A percentile compares a stretch with the other conserved stretches of the same genome.
Evolutionary conservation across 805 yeast genomes (phyloP).

Genomic region (Myxozyma udenii): DNA sequence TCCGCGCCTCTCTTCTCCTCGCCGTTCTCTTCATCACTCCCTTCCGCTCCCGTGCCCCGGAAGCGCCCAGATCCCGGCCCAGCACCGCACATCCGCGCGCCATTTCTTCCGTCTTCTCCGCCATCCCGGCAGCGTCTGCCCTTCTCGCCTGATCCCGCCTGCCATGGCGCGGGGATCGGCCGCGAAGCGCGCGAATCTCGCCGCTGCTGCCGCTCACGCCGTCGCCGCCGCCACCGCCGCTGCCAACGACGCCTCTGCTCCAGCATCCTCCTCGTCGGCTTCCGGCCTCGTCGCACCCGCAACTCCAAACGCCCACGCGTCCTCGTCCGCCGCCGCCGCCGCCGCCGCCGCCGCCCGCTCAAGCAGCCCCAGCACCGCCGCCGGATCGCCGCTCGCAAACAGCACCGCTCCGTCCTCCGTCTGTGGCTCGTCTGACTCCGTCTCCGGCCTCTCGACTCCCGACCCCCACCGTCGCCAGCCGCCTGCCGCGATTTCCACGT

Average conservation of each 20-base stretch:
- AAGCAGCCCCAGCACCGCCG: not conserved
- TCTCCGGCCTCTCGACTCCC: no score
- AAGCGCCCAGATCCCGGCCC: no score
- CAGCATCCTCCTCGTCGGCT: no score
- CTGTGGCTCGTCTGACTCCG: no score
- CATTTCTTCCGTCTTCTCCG: not conserved
- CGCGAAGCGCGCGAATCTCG: slow-evolving; percentile 18
- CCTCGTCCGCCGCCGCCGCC: not conserved
- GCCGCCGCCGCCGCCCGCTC: not conserved
- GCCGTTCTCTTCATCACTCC: no score
- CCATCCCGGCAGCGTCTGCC: not conserved
- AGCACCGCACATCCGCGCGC: not conserved
- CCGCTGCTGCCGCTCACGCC: not conserved
- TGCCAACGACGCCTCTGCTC: not conserved
- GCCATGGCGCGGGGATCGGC: slow-evolving; percentile 26
- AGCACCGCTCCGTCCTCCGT: no score
- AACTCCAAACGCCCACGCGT: not conserved
- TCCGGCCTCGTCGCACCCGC: slow-evolving; percentile 16
- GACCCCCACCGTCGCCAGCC: no score
- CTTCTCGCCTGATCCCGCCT: slow-evolving; percentile 1
- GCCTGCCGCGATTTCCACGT: no score
- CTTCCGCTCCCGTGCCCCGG: no score
- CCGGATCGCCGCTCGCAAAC: no score
- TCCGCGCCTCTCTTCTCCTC: not conserved
- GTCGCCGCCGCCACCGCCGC: slow-evolving; percentile 1